phyloP scores from a whole-genome alignment of 306 rosid species.

The Datisca glomerata region DNA sequence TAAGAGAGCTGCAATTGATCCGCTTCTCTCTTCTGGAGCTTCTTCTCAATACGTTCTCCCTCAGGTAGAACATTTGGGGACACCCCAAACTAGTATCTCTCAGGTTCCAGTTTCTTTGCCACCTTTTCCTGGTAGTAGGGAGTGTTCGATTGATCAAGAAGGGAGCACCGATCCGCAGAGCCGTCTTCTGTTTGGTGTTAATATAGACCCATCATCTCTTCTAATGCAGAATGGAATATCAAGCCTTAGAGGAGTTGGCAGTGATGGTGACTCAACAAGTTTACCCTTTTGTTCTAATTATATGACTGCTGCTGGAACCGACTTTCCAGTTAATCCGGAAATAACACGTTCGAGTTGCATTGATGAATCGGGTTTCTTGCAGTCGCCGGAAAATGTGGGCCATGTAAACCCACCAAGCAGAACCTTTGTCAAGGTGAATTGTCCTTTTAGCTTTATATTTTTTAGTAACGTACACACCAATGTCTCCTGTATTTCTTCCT shows the following conservation, averaged over 20 bases:
- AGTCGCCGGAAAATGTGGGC: conserved; percentile 44
- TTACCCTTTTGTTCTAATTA: conserved; percentile 61
- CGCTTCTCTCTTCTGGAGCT: conserved; percentile 18
- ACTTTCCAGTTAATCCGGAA: conserved; percentile 50
- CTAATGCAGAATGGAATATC: conserved; percentile 67
- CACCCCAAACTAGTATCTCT: conserved; percentile 37
- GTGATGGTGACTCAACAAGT: conserved; percentile 31
- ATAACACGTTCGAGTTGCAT: conserved; percentile 47
- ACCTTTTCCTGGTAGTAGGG: conserved; percentile 98
- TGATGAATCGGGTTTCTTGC: conserved; percentile 62
- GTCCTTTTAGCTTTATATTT: too few species aligned
- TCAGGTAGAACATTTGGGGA: conserved; percentile 64
- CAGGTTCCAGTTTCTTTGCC: conserved; percentile 63
- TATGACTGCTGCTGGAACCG: conserved; percentile 40
- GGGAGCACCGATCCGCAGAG: conserved; percentile 69
- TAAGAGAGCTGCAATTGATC: conserved; percentile 75
- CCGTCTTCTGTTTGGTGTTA: conserved; percentile 83
- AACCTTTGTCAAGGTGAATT: conserved; percentile 96
- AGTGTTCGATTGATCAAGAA: conserved; percentile 56
- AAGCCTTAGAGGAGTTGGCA: conserved; percentile 41
- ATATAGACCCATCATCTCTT: conserved; percentile 78
- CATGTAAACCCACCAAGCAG: conserved; percentile 46
- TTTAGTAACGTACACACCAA: too few species aligned
- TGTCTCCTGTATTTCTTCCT: too few species aligned
- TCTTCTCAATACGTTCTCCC: conserved; percentile 51